These are phyloP conservation scores for Candida nonsorbophila DNA, from an alignment of 805 yeast species.

Conservation along the genomic window DNA sequence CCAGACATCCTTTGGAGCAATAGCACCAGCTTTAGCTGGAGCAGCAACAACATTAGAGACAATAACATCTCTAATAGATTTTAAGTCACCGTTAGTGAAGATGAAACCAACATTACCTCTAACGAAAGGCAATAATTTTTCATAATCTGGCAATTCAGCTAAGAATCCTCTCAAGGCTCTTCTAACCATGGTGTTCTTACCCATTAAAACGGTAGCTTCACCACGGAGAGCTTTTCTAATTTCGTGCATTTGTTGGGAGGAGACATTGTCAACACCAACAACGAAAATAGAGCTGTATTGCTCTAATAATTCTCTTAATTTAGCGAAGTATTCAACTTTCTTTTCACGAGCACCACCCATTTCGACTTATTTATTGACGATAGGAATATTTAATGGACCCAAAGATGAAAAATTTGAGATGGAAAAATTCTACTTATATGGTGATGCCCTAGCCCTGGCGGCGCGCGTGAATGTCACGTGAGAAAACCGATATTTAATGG, in stretches of 20 bases:
- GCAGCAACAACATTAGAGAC: conserved; percentile 96
- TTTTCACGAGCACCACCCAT: conserved; percentile 99
- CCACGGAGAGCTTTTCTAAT: conserved; percentile 96
- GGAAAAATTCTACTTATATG: background rate
- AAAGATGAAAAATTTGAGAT: conserved; percentile 11
- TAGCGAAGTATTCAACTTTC: conserved; percentile 91
- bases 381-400: conserved; percentile 87
- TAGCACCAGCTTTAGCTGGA: conserved; percentile 99
- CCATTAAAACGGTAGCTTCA: conserved; percentile 95
- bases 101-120: conserved; percentile 99
- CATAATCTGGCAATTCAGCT: conserved; percentile 90
- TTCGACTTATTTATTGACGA: conserved; percentile 75
- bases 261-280: conserved; percentile 99
- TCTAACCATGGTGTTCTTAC: conserved; percentile 99
- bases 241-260: conserved; percentile 99
- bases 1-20: conserved; percentile 97
- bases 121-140: conserved; percentile 90
- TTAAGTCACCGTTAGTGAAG: conserved; percentile 95
- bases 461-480: conserved; percentile 5
- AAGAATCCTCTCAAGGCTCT: conserved; percentile 98
- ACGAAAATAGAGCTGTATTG: conserved; percentile 97
- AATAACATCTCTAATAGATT: conserved; percentile 84
- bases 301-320: conserved; percentile 91
- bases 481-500: background rate
- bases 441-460: conserved; percentile 8